Conservation (phyloP, 805 yeast species). For the Sugiyamaella boreocaroliniensis region DNA sequence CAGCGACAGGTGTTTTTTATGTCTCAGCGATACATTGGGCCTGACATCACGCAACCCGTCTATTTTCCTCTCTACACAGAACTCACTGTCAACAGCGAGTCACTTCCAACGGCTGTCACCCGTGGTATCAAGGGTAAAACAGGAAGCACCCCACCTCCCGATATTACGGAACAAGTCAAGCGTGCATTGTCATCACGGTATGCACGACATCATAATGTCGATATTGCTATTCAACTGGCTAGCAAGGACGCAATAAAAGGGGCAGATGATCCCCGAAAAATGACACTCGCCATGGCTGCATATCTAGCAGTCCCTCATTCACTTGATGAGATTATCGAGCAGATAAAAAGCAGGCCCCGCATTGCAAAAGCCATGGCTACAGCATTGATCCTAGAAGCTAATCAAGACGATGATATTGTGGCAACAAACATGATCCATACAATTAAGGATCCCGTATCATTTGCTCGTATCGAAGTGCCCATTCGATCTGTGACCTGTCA, state of each 20-base stretch:
- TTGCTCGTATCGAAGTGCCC: conserved; percentile 63
- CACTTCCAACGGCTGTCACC: conserved; percentile 44
- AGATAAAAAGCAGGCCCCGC: conserved; percentile 42
- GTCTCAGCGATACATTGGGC: conserved; percentile 34
- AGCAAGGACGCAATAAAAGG: not conserved
- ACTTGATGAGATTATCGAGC: conserved; percentile 37
- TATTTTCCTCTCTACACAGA: conserved; percentile 71
- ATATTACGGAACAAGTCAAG: conserved; percentile 50
- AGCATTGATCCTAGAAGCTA: conserved; percentile 39
- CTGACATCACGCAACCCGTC: conserved; percentile 27
- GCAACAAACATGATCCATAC: conserved; percentile 61
- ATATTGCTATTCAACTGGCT: not conserved
- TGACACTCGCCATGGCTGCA: conserved; percentile 35
- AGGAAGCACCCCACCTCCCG: conserved; percentile 80
- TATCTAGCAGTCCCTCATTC: conserved; percentile 50
- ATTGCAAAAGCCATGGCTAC: conserved; percentile 48
- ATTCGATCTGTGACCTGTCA: conserved; percentile 62
- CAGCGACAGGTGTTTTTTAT: conserved; percentile 43
- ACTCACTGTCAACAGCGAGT: conserved; percentile 49
- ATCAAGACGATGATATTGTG: conserved; percentile 64
- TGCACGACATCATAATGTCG: not conserved
- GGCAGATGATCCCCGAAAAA: conserved; percentile 1
- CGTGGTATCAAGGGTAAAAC: conserved; percentile 70
- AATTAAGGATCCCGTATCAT: conserved; percentile 74
- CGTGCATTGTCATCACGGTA: conserved; percentile 1